Conservation (phyloP, 1,284 basidiomycete species). For the Albatrellus sp. region DNA sequence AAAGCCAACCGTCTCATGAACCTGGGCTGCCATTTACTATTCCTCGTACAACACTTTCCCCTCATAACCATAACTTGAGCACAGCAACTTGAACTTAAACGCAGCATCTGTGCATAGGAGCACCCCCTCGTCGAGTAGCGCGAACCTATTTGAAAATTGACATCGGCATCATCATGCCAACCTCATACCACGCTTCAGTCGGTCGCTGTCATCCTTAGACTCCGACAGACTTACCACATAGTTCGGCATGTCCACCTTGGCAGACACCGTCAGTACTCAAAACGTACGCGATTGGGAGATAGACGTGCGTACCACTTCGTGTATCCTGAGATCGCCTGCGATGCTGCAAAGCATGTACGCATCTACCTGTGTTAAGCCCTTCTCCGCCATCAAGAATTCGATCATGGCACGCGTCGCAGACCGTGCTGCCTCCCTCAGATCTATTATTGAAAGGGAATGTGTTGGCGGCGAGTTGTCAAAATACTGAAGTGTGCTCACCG, state of each 20-base stretch:
- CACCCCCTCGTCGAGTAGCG: too few relatives aligned
- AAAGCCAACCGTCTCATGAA: too few relatives aligned
- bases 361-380: slow-evolving; percentile 27
- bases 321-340: slow-evolving; percentile 43
- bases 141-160: slow-evolving; percentile 17
- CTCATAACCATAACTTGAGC: too few relatives aligned
- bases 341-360: slow-evolving; percentile 56
- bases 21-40: too few relatives aligned
- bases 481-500: slow-evolving; percentile 16
- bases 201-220: not conserved
- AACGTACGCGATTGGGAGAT: not conserved
- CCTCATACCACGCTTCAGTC: slow-evolving; percentile 16
- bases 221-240: slow-evolving; percentile 34
- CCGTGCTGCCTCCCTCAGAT: slow-evolving; percentile 41
- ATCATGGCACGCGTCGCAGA: slow-evolving; percentile 48
- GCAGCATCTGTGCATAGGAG: too few relatives aligned
- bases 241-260: slow-evolving; percentile 55
- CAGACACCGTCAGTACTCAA: not conserved
- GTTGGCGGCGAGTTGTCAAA: not conserved
- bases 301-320: slow-evolving; percentile 53
- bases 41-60: too few relatives aligned
- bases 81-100: too few relatives aligned
- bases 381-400: slow-evolving; percentile 29
- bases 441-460: slow-evolving; percentile 14
- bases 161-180: slow-evolving; percentile 37